Conservation (phyloP, 1,139 yeast species). For the Nakaseomyces bracarensis region DNA sequence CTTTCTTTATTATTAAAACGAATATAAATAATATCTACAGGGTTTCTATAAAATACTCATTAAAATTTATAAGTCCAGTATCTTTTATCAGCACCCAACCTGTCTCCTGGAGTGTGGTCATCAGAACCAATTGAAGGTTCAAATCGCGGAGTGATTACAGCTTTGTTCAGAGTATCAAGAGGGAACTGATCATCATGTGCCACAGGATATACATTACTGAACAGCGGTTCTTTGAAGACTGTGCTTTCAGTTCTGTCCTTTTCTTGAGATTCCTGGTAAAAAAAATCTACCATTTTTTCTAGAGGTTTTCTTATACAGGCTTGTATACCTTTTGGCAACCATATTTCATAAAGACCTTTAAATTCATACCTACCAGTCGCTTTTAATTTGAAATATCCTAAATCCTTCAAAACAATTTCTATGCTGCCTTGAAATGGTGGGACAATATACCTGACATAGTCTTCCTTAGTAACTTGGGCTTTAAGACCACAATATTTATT, state of each 20-base stretch:
- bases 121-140: neutral
- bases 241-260: conserved; percentile 10
- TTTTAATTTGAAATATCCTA: conserved; percentile 58
- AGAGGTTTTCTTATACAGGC: conserved; percentile 37
- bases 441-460: conserved; percentile 40
- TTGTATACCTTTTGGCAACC: conserved; percentile 42
- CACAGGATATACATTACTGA: conserved; percentile 22
- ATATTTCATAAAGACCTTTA: conserved; percentile 38
- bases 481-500: conserved; percentile 33
- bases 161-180: neutral
- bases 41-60: neutral
- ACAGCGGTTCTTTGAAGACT: conserved; percentile 12
- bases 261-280: conserved; percentile 13
- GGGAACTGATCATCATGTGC: neutral
- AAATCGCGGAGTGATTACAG: neutral
- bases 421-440: conserved; percentile 66
- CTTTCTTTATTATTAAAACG: too few species aligned
- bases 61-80: conserved; percentile 2
- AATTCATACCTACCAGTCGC: conserved; percentile 50
- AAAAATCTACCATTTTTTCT: conserved; percentile 16
- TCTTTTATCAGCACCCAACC: neutral
- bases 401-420: conserved; percentile 58
- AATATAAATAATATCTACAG: neutral
- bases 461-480: conserved; percentile 29
- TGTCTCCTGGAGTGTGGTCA: too few species aligned